These are phyloP conservation scores for Lolium rigidum DNA, from an alignment of 176 grass and related monocot species.

Conservation along the genomic window DNA sequence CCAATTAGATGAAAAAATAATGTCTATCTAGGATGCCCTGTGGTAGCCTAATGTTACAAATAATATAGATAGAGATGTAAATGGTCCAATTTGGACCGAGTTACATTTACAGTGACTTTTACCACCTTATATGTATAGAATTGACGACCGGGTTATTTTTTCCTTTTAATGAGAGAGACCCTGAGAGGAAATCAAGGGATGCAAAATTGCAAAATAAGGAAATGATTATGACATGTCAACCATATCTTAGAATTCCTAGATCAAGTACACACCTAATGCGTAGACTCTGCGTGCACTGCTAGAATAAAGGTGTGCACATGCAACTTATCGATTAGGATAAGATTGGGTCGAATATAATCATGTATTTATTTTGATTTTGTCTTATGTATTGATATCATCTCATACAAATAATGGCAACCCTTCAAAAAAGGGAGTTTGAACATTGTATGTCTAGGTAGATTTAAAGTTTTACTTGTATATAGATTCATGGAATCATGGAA, in stretches of 20 bases:
- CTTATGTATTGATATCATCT: background rate
- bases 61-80: no score
- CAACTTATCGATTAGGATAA: background rate
- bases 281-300: background rate
- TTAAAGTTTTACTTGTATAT: background rate
- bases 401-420: background rate
- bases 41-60: no score
- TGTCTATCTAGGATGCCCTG: no score
- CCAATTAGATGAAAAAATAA: no score
- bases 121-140: background rate
- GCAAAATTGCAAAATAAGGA: no score
- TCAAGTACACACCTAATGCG: background rate
- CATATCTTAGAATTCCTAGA: conserved; percentile 2
- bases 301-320: background rate
- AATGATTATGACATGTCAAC: background rate
- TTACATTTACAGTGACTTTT: background rate
- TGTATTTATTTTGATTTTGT: background rate
- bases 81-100: background rate
- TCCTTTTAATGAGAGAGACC: background rate
- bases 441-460: background rate
- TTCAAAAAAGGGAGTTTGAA: background rate
- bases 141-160: background rate
- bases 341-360: background rate
- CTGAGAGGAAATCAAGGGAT: background rate
- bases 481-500: background rate